phyloP scores from a whole-genome alignment of 495 filamentous ascomycete species.

The Schizothecium vesticola region DNA sequence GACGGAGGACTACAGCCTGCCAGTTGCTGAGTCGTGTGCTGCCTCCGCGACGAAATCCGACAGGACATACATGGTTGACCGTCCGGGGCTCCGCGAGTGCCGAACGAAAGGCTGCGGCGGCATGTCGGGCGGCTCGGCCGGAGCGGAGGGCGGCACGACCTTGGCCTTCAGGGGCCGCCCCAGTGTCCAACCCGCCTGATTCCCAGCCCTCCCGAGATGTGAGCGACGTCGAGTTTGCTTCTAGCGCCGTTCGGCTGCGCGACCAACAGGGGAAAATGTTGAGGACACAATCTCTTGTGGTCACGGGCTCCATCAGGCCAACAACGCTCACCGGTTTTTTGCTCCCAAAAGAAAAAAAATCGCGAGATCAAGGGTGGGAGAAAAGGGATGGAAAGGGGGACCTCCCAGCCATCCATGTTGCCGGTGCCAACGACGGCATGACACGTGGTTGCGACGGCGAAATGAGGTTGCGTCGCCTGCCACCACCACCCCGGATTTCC shows the following conservation, averaged over 20 bases:
- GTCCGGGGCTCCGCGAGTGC: background rate
- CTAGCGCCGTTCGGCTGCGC: background rate
- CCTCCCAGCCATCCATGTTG: constrained; percentile 5
- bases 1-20: background rate
- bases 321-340: constrained; percentile 4
- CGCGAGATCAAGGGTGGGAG: background rate
- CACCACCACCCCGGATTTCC: constrained; percentile 1
- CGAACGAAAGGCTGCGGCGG: background rate
- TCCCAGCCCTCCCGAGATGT: background rate
- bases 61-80: background rate
- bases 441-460: constrained; percentile 28
- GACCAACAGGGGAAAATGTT: background rate
- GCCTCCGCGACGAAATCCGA: background rate
- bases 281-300: constrained; percentile 8
- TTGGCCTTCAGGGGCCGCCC: background rate
- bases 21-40: constrained; percentile 3
- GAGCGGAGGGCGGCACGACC: background rate
- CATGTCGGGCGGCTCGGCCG: constrained; percentile 1
- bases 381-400: constrained; percentile 1
- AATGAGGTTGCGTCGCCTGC: background rate
- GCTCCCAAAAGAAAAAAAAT: background rate
- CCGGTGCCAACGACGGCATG: constrained; percentile 25
- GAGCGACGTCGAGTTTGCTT: background rate
- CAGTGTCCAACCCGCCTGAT: background rate
- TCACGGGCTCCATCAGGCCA: background rate